A percentile compares a stretch with the other conserved stretches of the same genome.
Conservation (phyloP, 208 protist genomes). For the Tritrichomonas foetus region DNA sequence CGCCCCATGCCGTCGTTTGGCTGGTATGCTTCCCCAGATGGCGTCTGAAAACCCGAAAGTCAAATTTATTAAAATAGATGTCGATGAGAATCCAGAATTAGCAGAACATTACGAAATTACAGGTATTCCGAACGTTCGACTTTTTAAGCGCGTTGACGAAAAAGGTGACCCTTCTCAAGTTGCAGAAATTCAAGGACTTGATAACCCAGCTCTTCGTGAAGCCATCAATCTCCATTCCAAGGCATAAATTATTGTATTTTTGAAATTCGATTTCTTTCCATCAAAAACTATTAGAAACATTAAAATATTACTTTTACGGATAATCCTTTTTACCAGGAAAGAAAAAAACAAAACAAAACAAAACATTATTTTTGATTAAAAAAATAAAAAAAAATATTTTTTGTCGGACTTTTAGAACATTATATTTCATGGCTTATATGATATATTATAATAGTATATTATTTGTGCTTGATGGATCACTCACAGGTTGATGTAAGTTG, state of each 20-base stretch:
- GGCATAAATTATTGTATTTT: background rate
- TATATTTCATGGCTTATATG: too few relatives aligned
- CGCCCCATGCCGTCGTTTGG: constrained; percentile 31
- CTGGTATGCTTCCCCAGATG: constrained; percentile 39
- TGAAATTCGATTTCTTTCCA: too few relatives aligned
- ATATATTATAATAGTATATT: too few relatives aligned
- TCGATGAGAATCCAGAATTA: constrained; percentile 31
- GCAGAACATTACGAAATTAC: constrained; percentile 27
- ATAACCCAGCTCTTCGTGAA: background rate
- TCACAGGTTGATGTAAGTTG: too few relatives aligned
- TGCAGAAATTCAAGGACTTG: constrained; percentile 11
- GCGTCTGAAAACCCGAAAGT: background rate
- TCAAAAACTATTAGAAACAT: too few relatives aligned
- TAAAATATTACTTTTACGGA: too few relatives aligned
- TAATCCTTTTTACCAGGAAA: too few relatives aligned
- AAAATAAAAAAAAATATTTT: too few relatives aligned
- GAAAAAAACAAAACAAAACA: too few relatives aligned
- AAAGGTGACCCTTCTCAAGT: background rate
- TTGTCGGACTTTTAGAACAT: too few relatives aligned
- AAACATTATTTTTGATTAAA: too few relatives aligned
- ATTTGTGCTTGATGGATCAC: too few relatives aligned
- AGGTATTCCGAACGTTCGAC: constrained; percentile 27
- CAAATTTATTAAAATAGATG: constrained; percentile 36
- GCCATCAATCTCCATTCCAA: background rate
- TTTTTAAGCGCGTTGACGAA: constrained; percentile 2